Conservation (phyloP, 305 asterid species). For the Fraxinus floribunda region DNA sequence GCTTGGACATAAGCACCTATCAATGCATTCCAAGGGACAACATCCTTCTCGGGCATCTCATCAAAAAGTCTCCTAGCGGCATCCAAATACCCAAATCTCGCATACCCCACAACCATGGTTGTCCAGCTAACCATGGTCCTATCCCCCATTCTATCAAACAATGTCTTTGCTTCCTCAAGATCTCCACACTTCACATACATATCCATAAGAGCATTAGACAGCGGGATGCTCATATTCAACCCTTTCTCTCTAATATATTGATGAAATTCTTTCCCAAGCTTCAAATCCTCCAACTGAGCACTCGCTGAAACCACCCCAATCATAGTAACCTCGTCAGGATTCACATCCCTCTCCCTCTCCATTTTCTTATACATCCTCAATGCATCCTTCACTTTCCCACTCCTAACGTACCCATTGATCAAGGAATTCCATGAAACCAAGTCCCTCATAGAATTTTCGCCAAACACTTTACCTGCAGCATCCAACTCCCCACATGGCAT, state of each 20-base stretch:
- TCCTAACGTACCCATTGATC: constrained; percentile 64
- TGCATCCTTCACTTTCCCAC: constrained; percentile 58
- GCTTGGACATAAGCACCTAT: constrained; percentile 64
- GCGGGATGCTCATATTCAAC: constrained; percentile 43
- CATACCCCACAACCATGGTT: constrained; percentile 62
- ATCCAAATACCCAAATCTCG: constrained; percentile 49
- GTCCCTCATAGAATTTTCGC: constrained; percentile 61
- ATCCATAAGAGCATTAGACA: constrained; percentile 63
- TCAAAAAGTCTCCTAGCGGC: constrained; percentile 50
- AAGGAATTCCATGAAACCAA: constrained; percentile 75
- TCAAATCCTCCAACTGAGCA: constrained; percentile 52
- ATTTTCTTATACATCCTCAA: constrained; percentile 45
- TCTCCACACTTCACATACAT: constrained; percentile 76
- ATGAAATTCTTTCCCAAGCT: constrained; percentile 50
- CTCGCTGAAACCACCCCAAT: constrained; percentile 59
- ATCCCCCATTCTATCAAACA: constrained; percentile 63
- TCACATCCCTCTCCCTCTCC: constrained; percentile 40
- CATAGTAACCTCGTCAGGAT: constrained; percentile 76
- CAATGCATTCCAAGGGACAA: constrained; percentile 74
- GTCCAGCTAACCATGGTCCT: constrained; percentile 72
- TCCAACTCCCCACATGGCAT: constrained; percentile 59
- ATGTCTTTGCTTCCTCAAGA: constrained; percentile 48
- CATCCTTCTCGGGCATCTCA: constrained; percentile 62
- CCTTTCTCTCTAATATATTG: constrained; percentile 28
- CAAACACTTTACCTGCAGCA: constrained; percentile 56